Evolutionary conservation across 148 eudicot genomes (phyloP).

Genomic region (Vaccinium macrocarpon): DNA sequence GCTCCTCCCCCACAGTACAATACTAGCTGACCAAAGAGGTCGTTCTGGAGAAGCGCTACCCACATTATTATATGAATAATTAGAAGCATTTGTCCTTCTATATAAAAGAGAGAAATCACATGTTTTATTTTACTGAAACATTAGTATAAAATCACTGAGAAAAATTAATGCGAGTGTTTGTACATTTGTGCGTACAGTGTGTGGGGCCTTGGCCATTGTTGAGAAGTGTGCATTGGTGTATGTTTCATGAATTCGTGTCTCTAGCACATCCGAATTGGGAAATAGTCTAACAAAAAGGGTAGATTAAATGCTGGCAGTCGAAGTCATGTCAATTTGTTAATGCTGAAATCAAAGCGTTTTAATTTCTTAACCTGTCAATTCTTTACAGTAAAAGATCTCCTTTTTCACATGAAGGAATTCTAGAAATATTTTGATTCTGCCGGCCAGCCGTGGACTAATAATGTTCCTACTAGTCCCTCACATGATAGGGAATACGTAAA

Average conservation of each 20-base stretch:
- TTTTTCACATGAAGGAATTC: constrained; percentile 4
- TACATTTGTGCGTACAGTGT: too few relatives aligned
- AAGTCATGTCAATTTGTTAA: background rate
- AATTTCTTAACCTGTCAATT: background rate
- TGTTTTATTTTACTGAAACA: too few relatives aligned
- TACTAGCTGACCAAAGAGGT: too few relatives aligned
- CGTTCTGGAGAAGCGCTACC: too few relatives aligned
- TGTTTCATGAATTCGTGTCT: too few relatives aligned
- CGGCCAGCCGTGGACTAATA: background rate
- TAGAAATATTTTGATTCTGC: background rate
- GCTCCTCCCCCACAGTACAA: too few relatives aligned
- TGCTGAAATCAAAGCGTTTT: background rate
- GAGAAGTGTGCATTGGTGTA: too few relatives aligned
- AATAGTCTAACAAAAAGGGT: background rate
- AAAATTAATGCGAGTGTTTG: too few relatives aligned
- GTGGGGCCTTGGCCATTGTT: too few relatives aligned
- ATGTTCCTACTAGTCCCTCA: background rate
- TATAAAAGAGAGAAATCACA: too few relatives aligned
- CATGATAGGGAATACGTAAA: background rate
- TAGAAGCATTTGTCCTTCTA: background rate
- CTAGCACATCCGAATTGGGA: too few relatives aligned
- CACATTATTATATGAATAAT: background rate
- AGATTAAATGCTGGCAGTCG: background rate
- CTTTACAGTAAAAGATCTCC: background rate
- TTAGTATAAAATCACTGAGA: too few relatives aligned